phyloP scores from a whole-genome alignment of 352 stramenopile species.

The Halophytophthora batemanensis region DNA sequence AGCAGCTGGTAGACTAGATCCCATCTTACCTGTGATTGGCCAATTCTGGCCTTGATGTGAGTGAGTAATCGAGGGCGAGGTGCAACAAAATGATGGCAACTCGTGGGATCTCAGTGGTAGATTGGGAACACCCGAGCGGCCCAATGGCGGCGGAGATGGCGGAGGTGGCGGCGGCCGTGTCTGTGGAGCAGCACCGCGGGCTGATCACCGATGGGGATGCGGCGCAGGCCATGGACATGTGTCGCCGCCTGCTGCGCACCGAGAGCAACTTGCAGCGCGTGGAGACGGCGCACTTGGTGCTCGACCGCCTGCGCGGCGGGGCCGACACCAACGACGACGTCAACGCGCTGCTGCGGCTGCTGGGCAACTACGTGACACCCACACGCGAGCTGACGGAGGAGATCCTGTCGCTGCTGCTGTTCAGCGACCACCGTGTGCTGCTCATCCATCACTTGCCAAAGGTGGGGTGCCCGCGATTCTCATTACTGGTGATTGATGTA shows the following conservation, averaged over 20 bases:
- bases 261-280: constrained; percentile 36
- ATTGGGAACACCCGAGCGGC: too few species aligned
- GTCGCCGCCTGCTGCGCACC: constrained; percentile 51
- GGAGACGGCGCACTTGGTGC: constrained; percentile 51
- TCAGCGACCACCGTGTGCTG: constrained; percentile 68
- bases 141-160: not conserved
- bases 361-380: constrained; percentile 70
- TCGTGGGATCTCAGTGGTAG: too few species aligned
- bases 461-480: constrained; percentile 17
- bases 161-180: not conserved
- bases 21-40: too few species aligned
- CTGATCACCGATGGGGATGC: constrained; percentile 46
- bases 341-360: constrained; percentile 68
- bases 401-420: constrained; percentile 64
- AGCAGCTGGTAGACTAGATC: too few species aligned
- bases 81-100: too few species aligned
- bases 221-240: constrained; percentile 42
- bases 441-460: constrained; percentile 82
- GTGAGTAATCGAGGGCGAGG: too few species aligned
- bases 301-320: constrained; percentile 64
- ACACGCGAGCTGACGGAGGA: constrained; percentile 75
- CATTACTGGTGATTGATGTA: not conserved
- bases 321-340: constrained; percentile 62
- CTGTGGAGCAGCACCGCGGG: constrained; percentile 38
- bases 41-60: too few species aligned